These are phyloP conservation scores for Escovopsis sp. DNA, from an alignment of 2,329 filamentous ascomycete species.

Conservation along the genomic window DNA sequence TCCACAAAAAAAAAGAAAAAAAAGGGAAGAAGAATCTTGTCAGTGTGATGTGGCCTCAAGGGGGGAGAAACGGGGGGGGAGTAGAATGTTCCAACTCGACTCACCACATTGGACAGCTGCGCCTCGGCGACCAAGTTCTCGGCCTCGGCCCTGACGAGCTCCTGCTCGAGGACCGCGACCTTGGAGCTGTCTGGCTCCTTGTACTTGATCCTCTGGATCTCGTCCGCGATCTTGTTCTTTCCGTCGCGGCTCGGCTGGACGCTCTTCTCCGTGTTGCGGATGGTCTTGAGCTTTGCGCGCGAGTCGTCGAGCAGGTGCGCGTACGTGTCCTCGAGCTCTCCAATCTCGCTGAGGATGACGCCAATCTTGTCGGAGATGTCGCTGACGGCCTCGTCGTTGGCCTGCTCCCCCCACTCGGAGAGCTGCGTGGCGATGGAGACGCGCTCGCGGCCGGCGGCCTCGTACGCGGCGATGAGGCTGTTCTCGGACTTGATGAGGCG, in stretches of 20 bases:
- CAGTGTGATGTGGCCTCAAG: neutral
- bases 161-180: constrained; percentile 80
- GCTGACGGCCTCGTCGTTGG: constrained; percentile 69
- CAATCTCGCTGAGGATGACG: constrained; percentile 81
- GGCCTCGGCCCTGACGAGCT: constrained; percentile 88
- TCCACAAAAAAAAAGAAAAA: no score
- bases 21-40: neutral
- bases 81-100: constrained; percentile 18
- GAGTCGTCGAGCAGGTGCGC: constrained; percentile 80
- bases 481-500: constrained; percentile 93
- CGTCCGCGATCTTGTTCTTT: constrained; percentile 77
- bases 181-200: constrained; percentile 80
- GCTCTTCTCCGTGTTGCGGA: constrained; percentile 88
- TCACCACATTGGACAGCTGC: constrained; percentile 83
- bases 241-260: constrained; percentile 85
- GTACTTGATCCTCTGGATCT: constrained; percentile 80
- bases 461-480: constrained; percentile 70
- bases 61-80: neutral
- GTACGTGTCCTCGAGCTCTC: constrained; percentile 83
- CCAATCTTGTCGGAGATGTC: constrained; percentile 94
- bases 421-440: constrained; percentile 76
- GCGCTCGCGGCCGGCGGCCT: constrained; percentile 72
- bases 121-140: constrained; percentile 94
- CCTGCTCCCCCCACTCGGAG: constrained; percentile 92
- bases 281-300: constrained; percentile 69